Evolutionary conservation across 2,329 filamentous ascomycete species (phyloP).

Genomic region (Gaeumannomyces sp.): DNA sequence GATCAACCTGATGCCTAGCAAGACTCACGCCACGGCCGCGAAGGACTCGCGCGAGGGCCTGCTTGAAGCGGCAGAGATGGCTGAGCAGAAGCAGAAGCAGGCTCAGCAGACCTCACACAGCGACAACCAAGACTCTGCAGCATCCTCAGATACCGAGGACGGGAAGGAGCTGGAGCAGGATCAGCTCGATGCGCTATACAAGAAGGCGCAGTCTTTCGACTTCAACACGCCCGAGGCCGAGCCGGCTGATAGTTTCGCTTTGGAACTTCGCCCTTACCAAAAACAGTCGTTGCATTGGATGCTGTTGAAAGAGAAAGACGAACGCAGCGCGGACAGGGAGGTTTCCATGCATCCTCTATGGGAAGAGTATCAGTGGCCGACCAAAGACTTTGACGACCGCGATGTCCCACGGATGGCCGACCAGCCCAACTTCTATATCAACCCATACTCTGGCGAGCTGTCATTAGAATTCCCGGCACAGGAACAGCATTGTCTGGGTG

Average conservation of each 20-base stretch:
- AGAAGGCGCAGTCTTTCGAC: slow-evolving; percentile 94
- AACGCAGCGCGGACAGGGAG: slow-evolving; percentile 59
- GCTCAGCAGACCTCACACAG: slow-evolving; percentile 12
- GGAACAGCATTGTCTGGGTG: slow-evolving; percentile 89
- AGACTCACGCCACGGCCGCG: slow-evolving; percentile 65
- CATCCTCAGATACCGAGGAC: slow-evolving; percentile 67
- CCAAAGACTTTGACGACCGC: slow-evolving; percentile 79
- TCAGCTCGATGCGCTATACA: slow-evolving; percentile 88
- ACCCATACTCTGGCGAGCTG: slow-evolving; percentile 92
- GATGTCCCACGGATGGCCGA: slow-evolving; percentile 59
- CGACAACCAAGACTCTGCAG: slow-evolving; percentile 42
- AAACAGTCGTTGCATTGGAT: slow-evolving; percentile 97
- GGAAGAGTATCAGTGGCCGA: slow-evolving; percentile 92
- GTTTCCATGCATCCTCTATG: slow-evolving; percentile 92
- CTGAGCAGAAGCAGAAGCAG: slow-evolving; percentile 66
- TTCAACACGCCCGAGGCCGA: slow-evolving; percentile 85
- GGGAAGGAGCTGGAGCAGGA: slow-evolving; percentile 90
- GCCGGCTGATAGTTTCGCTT: slow-evolving; percentile 72
- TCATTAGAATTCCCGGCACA: slow-evolving; percentile 88
- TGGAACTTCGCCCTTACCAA: slow-evolving; percentile 86
- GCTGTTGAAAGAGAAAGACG: slow-evolving; percentile 83
- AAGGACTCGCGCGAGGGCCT: slow-evolving; percentile 79
- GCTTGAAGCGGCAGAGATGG: slow-evolving; percentile 79
- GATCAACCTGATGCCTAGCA: slow-evolving; percentile 72
- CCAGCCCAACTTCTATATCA: slow-evolving; percentile 81